Base-by-base conservation (phyloP, 1,139 yeast species). In the Wickerhamiella pararugosa region DNA sequence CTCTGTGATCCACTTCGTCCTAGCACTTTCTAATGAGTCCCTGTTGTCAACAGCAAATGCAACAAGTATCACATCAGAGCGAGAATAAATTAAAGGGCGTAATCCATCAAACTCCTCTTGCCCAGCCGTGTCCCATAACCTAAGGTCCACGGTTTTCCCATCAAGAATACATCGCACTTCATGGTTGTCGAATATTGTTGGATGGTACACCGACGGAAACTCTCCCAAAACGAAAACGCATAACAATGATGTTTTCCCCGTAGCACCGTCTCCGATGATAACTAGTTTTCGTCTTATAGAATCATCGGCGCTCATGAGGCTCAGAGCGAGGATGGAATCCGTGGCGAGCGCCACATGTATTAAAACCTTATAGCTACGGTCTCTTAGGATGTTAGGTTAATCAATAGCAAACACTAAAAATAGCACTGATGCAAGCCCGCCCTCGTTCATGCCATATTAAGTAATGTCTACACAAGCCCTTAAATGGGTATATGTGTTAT, bases 81-180 rank as follows among this genome's bases (percentile, higher is more conserved):
- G 97, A 11, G 92, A 78, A 61, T 90, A 90, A 35, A 93, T 79
- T 49, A 87, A 67, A 1, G 95, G 81, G 57, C 97, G 73, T 57
- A 87, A 68, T 49, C 96, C 71, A 61, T 90, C 98, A 57, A 87
- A 90, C 64, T 90, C 98, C 64, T 90, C 98, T 66, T 90, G 98
- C 5, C 98, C 98, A 4, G 98, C 98, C 5, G 98, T 90, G 59
- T 90, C 98, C 98, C 98, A 90, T 44, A 90, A 68, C 27, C 96
- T 84, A 49, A 90, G 66, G 56, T 87, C 94, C 53, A 90, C 82
- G 40, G 92, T 84, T 60, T 84, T 87, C 38, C 92, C 93, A 60
- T 90, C 98, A 46, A 90, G 86, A 63, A 83, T 90, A 58, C 94
- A 84, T 55, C 84, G 94, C 50, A 90, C 87, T 59, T 90, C 97